Percentiles rank a stretch among this genome's conserved stretches.
Conservation (phyloP, 2,329 filamentous ascomycete genomes). For the Elsinoe batatas region DNA sequence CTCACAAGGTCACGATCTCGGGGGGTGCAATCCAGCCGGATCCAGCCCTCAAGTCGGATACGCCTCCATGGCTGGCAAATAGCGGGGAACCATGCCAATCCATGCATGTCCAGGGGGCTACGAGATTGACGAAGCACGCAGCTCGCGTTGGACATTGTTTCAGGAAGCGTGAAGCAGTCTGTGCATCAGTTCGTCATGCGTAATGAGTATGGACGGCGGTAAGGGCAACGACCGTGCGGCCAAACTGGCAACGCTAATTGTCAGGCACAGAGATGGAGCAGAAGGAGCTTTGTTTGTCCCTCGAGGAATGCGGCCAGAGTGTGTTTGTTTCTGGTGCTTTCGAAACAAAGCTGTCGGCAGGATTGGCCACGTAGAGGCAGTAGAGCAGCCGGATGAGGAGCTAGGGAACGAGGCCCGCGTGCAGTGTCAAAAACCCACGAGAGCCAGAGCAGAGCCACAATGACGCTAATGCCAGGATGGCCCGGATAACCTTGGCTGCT, state of each 20-base stretch:
- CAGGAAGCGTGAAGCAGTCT: neutral
- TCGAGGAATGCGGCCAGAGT: neutral
- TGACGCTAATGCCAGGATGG: too few relatives aligned
- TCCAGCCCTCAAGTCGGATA: slow-evolving; percentile 6
- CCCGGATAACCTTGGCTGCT: too few relatives aligned
- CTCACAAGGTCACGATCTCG: neutral
- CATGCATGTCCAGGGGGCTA: slow-evolving; percentile 2
- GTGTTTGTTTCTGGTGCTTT: neutral
- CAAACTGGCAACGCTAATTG: neutral
- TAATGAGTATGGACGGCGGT: neutral
- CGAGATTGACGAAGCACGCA: neutral
- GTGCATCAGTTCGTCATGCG: slow-evolving; percentile 9
- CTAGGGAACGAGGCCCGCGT: too few relatives aligned
- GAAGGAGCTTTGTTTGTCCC: slow-evolving; percentile 4
- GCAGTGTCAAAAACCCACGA: too few relatives aligned
- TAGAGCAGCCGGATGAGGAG: too few relatives aligned
- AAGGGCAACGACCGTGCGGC: slow-evolving; percentile 2
- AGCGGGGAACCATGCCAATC: slow-evolving; percentile 7
- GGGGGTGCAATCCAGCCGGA: neutral
- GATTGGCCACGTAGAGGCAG: too few relatives aligned
- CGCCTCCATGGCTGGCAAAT: neutral
- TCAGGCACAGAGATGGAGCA: neutral
- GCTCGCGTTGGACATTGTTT: neutral
- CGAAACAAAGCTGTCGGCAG: neutral
- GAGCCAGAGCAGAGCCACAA: too few relatives aligned